Conservation (phyloP, 1,284 basidiomycete genomes). For the Uromyces viciae-fabae region DNA sequence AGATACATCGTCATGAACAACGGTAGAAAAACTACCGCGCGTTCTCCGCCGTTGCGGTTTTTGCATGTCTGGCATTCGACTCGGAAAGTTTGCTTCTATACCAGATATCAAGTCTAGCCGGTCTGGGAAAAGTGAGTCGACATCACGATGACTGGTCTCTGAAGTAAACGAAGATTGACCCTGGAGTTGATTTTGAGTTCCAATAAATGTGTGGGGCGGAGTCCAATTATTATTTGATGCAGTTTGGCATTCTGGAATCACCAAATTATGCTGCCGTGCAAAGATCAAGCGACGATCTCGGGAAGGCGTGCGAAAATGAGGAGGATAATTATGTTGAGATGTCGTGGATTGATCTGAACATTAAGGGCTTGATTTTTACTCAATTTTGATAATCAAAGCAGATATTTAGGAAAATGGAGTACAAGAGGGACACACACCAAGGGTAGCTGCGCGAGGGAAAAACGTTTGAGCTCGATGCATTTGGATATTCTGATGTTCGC, state of each 20-base stretch:
- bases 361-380: neutral
- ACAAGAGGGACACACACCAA: neutral
- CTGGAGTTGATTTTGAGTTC: no score
- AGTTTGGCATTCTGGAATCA: no score
- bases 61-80: neutral
- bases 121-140: neutral
- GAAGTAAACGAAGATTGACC: no score
- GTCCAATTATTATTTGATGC: no score
- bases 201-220: no score
- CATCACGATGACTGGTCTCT: no score
- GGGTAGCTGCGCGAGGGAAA: conserved; percentile 9
- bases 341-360: neutral
- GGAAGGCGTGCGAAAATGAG: neutral
- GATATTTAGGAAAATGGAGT: no score
- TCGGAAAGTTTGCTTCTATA: neutral
- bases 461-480: neutral
- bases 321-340: neutral
- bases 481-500: neutral
- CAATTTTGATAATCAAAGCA: no score
- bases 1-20: neutral
- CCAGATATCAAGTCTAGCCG: neutral
- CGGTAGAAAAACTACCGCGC: neutral
- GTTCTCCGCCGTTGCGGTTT: neutral
- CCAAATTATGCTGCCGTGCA: neutral
- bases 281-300: neutral